A percentile compares a stretch with the other conserved stretches of the same genome.
phyloP scores from a whole-genome alignment of 352 stramenopile genomes.

The Globisporangium acanthophoron region DNA sequence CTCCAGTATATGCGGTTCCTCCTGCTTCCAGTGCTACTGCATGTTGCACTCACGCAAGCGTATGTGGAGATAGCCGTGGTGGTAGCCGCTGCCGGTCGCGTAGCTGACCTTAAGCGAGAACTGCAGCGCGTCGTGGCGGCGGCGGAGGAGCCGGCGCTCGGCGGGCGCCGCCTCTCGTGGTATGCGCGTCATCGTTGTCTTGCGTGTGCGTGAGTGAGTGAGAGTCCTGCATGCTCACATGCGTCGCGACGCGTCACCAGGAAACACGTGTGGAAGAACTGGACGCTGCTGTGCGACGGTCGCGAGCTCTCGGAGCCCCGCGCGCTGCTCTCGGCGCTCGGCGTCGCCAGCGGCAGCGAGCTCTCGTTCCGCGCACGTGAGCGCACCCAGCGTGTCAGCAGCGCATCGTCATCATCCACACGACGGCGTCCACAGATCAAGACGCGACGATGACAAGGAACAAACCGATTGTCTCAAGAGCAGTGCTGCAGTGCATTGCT shows the following conservation, averaged over 20 bases:
- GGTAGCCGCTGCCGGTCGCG: conserved; percentile 6
- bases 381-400: not conserved
- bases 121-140: conserved; percentile 5
- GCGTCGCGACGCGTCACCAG: conserved; percentile 4
- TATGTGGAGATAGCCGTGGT: conserved; percentile 6
- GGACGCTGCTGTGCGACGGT: conserved; percentile 9
- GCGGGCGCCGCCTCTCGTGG: conserved; percentile 13
- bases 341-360: conserved; percentile 11
- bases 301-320: conserved; percentile 11
- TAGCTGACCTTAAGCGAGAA: conserved; percentile 9
- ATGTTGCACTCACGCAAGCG: not conserved
- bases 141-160: not conserved
- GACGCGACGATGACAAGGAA: not conserved
- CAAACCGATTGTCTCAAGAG: too few relatives aligned
- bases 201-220: too few relatives aligned
- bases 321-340: conserved; percentile 6
- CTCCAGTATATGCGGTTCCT: too few relatives aligned
- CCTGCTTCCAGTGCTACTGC: not conserved
- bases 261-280: conserved; percentile 18
- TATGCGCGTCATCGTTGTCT: not conserved
- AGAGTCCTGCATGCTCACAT: not conserved
- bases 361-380: conserved; percentile 9
- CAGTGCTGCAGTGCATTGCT: not conserved
- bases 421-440: not conserved
- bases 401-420: not conserved